Evolutionary conservation across 139 green algal species (phyloP).

Genomic region (Chlamydomonas urium): DNA sequence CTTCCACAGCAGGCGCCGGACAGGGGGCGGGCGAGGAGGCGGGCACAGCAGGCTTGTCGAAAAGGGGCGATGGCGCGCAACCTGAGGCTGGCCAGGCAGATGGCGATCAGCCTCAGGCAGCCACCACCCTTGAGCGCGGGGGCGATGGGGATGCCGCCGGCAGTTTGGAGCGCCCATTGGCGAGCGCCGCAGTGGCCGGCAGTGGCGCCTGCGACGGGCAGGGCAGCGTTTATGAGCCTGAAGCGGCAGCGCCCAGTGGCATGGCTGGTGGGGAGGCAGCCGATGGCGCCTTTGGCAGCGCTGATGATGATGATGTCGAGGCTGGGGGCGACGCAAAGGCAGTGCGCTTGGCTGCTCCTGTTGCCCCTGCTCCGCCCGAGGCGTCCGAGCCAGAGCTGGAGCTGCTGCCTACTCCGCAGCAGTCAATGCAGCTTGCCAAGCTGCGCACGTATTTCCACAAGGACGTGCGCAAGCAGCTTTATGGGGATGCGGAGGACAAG

Average conservation of each 20-base stretch:
- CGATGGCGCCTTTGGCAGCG: not conserved
- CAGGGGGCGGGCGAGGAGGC: not conserved
- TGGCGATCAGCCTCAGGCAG: not conserved
- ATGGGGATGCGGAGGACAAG: slow-evolving; percentile 68
- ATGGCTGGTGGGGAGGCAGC: slow-evolving; percentile 8
- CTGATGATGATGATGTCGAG: not conserved
- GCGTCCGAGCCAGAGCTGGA: not conserved
- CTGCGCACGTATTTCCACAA: slow-evolving; percentile 59
- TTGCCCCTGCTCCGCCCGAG: not conserved
- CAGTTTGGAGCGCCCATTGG: not conserved
- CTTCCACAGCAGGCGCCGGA: not conserved
- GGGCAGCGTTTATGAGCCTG: no score
- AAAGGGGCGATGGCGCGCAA: no score
- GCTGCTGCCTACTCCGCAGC: not conserved
- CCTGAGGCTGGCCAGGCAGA: not conserved
- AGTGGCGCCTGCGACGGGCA: no score
- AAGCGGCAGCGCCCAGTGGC: no score
- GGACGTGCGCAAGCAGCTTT: slow-evolving; percentile 82
- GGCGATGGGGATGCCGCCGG: not conserved
- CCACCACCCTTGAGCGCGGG: not conserved
- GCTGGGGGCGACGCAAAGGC: not conserved
- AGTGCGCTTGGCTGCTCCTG: not conserved
- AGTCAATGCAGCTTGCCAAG: slow-evolving; percentile 37
- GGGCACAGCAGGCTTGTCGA: not conserved
- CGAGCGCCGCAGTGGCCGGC: not conserved